These are phyloP conservation scores for Gossypium raimondii DNA, from an alignment of 345 rosid species.

Conservation along the genomic window DNA sequence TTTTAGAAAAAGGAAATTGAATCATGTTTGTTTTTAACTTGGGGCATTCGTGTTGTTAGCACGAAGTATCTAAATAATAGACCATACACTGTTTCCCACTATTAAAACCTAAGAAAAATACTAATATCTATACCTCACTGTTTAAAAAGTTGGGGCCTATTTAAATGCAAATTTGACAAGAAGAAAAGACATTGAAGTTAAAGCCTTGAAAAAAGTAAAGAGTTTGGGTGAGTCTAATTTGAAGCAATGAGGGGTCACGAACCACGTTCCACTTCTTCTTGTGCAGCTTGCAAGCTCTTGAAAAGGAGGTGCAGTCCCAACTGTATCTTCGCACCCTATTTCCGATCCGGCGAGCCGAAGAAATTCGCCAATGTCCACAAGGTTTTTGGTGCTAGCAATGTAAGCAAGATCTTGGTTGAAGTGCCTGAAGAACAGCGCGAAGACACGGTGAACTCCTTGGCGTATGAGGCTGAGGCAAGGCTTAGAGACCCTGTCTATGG, in stretches of 20 bases:
- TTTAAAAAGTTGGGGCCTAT: constrained; percentile 2
- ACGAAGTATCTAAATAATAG: background rate
- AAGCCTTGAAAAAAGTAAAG: background rate
- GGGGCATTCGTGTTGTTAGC: background rate
- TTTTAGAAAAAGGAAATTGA: too few relatives aligned
- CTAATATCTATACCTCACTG: background rate
- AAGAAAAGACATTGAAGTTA: background rate
- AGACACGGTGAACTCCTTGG: constrained; percentile 78
- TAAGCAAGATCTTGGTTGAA: constrained; percentile 76
- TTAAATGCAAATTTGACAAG: constrained; percentile 1
- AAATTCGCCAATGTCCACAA: constrained; percentile 89
- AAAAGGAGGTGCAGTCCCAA: constrained; percentile 69
- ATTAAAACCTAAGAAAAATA: background rate
- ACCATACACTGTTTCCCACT: background rate
- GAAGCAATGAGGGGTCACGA: constrained; percentile 51
- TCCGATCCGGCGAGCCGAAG: constrained; percentile 59
- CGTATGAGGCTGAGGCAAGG: constrained; percentile 88
- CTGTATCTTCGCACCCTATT: constrained; percentile 91
- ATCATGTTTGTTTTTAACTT: too few relatives aligned
- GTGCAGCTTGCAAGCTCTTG: constrained; percentile 91
- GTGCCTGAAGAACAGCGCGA: constrained; percentile 86
- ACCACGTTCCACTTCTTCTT: constrained; percentile 75
- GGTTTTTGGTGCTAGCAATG: constrained; percentile 94
- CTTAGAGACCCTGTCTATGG: constrained; percentile 92
- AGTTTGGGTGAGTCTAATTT: background rate